These are phyloP conservation scores for Penicillium bovifimosum DNA, from an alignment of 495 filamentous ascomycete genomes.

Conservation along the genomic window DNA sequence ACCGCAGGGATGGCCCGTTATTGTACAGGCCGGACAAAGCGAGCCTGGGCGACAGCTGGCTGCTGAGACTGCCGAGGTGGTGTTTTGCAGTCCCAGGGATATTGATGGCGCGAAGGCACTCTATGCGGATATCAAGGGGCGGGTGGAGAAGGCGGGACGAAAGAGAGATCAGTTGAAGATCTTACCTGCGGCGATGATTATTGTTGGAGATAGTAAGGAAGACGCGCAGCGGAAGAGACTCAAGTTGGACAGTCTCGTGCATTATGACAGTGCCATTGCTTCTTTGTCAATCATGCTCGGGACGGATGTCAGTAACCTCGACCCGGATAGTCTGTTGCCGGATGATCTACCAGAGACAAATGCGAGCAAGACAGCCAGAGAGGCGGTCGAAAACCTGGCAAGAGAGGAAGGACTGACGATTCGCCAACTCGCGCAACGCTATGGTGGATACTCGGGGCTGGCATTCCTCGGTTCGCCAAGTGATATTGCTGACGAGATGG, in stretches of 20 bases:
- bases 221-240: slow-evolving; percentile 47
- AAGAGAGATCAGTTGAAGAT: slow-evolving; percentile 45
- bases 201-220: slow-evolving; percentile 38
- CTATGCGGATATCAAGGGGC: slow-evolving; percentile 48
- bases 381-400: slow-evolving; percentile 38
- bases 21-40: slow-evolving; percentile 51
- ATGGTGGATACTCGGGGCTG: slow-evolving; percentile 46
- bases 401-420: slow-evolving; percentile 40
- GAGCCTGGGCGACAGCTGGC: slow-evolving; percentile 50
- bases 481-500: slow-evolving; percentile 47
- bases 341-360: slow-evolving; percentile 46
- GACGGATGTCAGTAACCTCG: slow-evolving; percentile 40
- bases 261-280: slow-evolving; percentile 53
- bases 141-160: slow-evolving; percentile 39
- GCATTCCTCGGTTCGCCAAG: slow-evolving; percentile 47
- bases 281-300: slow-evolving; percentile 47
- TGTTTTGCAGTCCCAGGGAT: slow-evolving; percentile 41
- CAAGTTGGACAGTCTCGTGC: slow-evolving; percentile 46
- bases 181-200: slow-evolving; percentile 46
- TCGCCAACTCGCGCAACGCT: slow-evolving; percentile 46
- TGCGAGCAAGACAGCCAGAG: slow-evolving; percentile 47
- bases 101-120: slow-evolving; percentile 44
- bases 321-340: slow-evolving; percentile 47
- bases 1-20: slow-evolving; percentile 52
- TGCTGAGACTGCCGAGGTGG: slow-evolving; percentile 50